Evolutionary conservation across 176 grass and related monocot species (phyloP), one percentile per base, ranked within the genome.

Genomic region (Aegilops umbellulata): DNA sequence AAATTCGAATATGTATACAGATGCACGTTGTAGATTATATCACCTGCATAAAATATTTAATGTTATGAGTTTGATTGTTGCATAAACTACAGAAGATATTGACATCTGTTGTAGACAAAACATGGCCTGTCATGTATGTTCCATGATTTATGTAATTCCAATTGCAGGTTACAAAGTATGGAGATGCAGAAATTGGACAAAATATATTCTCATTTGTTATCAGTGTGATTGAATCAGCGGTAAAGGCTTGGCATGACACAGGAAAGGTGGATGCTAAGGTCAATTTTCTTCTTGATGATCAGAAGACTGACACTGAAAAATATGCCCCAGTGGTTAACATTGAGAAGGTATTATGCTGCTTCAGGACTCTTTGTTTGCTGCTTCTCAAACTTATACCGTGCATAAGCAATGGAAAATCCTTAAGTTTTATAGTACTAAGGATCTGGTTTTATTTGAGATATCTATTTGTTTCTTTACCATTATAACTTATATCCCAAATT

Each of bases 191-290:
- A 82, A 71, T 23, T 27, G 82, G 36, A 27, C 69, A 88, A 86
- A 86, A 72, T 88, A 78, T 92, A 24, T 92, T 91, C 80, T 86
- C 46, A 2, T 98, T 98, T 87, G 84, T 95, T 47, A 77, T 88
- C 75, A 94, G 82, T 73, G 88, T 98, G 58, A 90, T 95, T 58
- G 92, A 95, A 81, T 87, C 92, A 39, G 86, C 90, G 44, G 90
- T 98, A 15, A 95, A 98, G 68, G 82, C 15, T 41, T 98, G 97
- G 92, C 94, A 95, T 88, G 94, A 98, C 12, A 94, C 97, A 10
- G 94, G 84, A 83, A 94, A 83, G 23, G 79, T 95, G 12, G 86
- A 92, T 68, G 71, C 97, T 16, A 92, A 73, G 79, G 91, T 92
- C 34, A 88, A 94, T 94, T 95, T 95, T 86, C 90, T 98, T 89